Evolutionary conservation across 2,329 filamentous ascomycete genomes (phyloP).

Genomic region (Aspergillus terreus): DNA sequence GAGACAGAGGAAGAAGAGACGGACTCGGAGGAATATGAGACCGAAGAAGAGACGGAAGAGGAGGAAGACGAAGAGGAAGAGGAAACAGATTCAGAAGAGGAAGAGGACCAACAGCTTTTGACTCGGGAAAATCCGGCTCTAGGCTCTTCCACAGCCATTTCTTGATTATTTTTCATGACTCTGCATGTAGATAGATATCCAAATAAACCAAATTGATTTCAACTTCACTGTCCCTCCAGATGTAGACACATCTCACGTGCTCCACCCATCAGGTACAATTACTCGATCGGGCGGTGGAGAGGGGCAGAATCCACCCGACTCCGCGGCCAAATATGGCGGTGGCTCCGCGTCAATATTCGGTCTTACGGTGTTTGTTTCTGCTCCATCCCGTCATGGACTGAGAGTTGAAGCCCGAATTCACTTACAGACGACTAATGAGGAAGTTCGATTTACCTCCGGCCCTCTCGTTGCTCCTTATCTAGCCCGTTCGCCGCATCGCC

Average conservation of each 20-base stretch:
- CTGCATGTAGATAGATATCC: too few relatives aligned
- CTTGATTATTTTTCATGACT: too few relatives aligned
- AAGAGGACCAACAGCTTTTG: conserved; percentile 32
- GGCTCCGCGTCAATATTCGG: too few relatives aligned
- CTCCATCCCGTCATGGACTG: too few relatives aligned
- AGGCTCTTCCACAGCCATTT: not conserved
- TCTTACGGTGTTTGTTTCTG: too few relatives aligned
- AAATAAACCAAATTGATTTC: too few relatives aligned
- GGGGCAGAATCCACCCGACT: not conserved
- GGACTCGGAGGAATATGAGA: conserved; percentile 44
- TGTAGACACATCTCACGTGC: not conserved
- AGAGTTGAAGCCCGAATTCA: not conserved
- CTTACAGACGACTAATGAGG: not conserved
- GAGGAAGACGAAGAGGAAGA: conserved; percentile 44
- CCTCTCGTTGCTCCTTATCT: not conserved
- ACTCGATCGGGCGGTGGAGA: not conserved
- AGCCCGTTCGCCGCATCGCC: conserved; percentile 1
- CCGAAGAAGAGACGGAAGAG: conserved; percentile 41
- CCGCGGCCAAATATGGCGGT: not conserved
- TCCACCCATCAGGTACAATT: not conserved
- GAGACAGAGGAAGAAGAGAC: conserved; percentile 51
- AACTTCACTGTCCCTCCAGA: too few relatives aligned
- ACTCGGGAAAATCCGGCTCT: not conserved
- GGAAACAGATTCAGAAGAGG: conserved; percentile 44
- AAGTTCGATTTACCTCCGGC: not conserved